phyloP scores from a whole-genome alignment of 352 stramenopile species.

The Halophytophthora batemanensis region DNA sequence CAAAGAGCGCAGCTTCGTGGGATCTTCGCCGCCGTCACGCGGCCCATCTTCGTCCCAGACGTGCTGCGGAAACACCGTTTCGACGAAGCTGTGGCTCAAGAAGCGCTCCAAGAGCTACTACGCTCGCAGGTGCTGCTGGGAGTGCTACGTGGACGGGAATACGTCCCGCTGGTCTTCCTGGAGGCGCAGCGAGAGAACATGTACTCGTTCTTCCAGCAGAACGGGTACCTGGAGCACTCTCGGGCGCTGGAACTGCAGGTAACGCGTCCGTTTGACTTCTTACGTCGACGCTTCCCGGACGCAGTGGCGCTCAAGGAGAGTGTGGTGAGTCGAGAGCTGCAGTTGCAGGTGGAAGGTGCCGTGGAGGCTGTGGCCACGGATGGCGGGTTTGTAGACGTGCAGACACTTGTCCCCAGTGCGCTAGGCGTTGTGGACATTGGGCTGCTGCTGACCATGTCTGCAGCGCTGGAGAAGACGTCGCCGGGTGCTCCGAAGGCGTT shows the following conservation, averaged over 20 bases:
- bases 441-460: slow-evolving; percentile 49
- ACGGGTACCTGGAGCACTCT: slow-evolving; percentile 69
- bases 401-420: slow-evolving; percentile 56
- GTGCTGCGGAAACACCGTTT: slow-evolving; percentile 51
- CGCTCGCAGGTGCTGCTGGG: slow-evolving; percentile 53
- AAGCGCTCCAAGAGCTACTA: slow-evolving; percentile 59
- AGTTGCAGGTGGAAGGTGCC: slow-evolving; percentile 65
- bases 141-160: slow-evolving; percentile 63
- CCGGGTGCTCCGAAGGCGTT: slow-evolving; percentile 21
- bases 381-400: slow-evolving; percentile 55
- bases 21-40: slow-evolving; percentile 57
- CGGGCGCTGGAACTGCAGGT: slow-evolving; percentile 62
- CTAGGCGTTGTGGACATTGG: slow-evolving; percentile 40
- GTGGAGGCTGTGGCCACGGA: slow-evolving; percentile 76
- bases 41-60: slow-evolving; percentile 70
- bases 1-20: slow-evolving; percentile 67
- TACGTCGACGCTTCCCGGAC: slow-evolving; percentile 69
- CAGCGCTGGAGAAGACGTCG: slow-evolving; percentile 25
- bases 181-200: slow-evolving; percentile 68
- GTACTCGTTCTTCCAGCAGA: slow-evolving; percentile 86
- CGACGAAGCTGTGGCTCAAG: slow-evolving; percentile 62
- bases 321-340: slow-evolving; percentile 57
- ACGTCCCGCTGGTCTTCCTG: slow-evolving; percentile 78
- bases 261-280: slow-evolving; percentile 63
- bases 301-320: slow-evolving; percentile 59